These are phyloP conservation scores for Senecio squalidus DNA, from an alignment of 140 eudicot species.

Conservation along the genomic window DNA sequence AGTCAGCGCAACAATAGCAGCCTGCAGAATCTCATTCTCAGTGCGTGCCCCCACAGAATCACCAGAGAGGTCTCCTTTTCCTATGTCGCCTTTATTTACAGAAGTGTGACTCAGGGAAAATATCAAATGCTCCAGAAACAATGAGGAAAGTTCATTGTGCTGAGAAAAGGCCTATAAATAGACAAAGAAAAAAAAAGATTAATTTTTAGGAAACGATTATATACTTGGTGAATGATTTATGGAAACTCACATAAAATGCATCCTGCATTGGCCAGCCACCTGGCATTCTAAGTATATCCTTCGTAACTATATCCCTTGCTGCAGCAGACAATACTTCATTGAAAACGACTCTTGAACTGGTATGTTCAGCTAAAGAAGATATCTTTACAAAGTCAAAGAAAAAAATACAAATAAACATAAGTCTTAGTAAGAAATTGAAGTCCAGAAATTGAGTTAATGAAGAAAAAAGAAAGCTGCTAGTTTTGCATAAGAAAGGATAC, in stretches of 20 bases:
- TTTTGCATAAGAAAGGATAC: constrained; percentile 55
- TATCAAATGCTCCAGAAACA: constrained; percentile 84
- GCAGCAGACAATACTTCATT: constrained; percentile 83
- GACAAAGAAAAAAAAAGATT: neutral
- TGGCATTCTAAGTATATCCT: constrained; percentile 89
- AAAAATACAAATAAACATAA: constrained; percentile 2
- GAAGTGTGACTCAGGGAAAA: constrained; percentile 59
- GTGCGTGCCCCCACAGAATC: constrained; percentile 28
- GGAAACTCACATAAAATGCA: constrained; percentile 72
- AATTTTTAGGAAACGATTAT: too few relatives aligned
- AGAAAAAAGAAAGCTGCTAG: neutral
- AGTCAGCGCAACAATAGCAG: constrained; percentile 86
- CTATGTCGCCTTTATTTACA: constrained; percentile 37
- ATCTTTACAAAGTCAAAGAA: constrained; percentile 62
- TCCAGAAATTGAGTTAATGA: neutral
- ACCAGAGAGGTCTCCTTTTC: constrained; percentile 59
- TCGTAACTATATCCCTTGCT: constrained; percentile 81
- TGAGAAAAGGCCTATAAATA: constrained; percentile 73
- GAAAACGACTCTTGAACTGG: constrained; percentile 70
- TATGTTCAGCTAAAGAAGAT: constrained; percentile 81
- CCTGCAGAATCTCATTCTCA: constrained; percentile 71
- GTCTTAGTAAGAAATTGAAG: neutral
- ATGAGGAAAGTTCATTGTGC: constrained; percentile 68
- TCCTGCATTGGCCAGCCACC: constrained; percentile 99
- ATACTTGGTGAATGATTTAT: neutral